phyloP scores from a whole-genome alignment of 2,329 filamentous ascomycete genomes.

The Blastomyces emzantsi region DNA sequence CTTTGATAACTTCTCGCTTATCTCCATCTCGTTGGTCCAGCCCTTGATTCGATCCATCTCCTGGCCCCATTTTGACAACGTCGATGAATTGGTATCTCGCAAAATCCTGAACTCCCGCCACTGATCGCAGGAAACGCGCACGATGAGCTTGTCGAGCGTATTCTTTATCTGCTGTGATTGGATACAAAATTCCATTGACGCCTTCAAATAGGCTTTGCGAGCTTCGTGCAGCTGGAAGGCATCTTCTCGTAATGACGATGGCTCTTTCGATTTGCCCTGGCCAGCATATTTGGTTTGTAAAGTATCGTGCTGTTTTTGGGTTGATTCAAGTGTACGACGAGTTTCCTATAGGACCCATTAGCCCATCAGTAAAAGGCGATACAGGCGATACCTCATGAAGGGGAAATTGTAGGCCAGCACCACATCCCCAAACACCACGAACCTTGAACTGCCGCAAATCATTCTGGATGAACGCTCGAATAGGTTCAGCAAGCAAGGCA shows the following conservation, averaged over 20 bases:
- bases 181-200: conserved; percentile 88
- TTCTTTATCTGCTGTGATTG: conserved; percentile 77
- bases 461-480: conserved; percentile 64
- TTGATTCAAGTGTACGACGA: conserved; percentile 62
- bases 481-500: conserved; percentile 66
- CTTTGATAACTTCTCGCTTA: conserved; percentile 73
- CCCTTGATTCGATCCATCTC: conserved; percentile 90
- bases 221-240: conserved; percentile 93
- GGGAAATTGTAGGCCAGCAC: not conserved
- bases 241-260: conserved; percentile 83
- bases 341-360: conserved; percentile 46
- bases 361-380: conserved; percentile 7
- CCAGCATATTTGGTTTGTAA: conserved; percentile 71
- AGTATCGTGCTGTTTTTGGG: conserved; percentile 77
- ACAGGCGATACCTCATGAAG: not conserved
- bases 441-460: conserved; percentile 77
- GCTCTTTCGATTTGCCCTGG: conserved; percentile 88
- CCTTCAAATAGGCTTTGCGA: conserved; percentile 79
- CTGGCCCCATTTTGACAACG: conserved; percentile 57
- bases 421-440: conserved; percentile 4
- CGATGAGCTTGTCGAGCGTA: conserved; percentile 75
- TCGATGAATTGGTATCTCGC: conserved; percentile 53
- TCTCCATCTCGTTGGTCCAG: conserved; percentile 92
- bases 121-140: conserved; percentile 74
- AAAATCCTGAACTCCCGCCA: conserved; percentile 76